A percentile compares a stretch with the other conserved stretches of the same genome.
phyloP scores from a whole-genome alignment of 2,329 filamentous ascomycete genomes.

The Nectriaceae sp. region DNA sequence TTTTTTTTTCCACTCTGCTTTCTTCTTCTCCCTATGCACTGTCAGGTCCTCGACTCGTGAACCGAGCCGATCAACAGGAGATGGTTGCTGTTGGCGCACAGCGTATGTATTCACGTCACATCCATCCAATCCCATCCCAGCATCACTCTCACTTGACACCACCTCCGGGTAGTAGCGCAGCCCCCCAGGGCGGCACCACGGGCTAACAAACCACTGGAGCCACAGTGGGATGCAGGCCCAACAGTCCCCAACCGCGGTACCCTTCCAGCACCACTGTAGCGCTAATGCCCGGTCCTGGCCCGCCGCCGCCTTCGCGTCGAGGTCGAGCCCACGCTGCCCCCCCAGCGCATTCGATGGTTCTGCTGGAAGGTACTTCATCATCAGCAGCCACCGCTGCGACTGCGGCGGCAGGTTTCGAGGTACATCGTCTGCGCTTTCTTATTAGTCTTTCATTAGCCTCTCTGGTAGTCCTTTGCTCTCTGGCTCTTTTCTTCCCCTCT shows the following conservation, averaged over 20 bases:
- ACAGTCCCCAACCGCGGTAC: neutral
- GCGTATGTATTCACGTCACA: neutral
- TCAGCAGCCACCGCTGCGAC: neutral
- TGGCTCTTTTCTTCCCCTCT: neutral
- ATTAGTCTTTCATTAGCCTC: neutral
- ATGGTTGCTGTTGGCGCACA: neutral
- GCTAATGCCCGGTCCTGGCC: conserved; percentile 8
- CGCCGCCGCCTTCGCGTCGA: conserved; percentile 4
- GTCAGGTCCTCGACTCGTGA: neutral
- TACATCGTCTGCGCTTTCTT: neutral
- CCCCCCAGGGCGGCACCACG: neutral
- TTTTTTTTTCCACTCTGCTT: conserved; percentile 1
- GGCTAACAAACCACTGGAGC: neutral
- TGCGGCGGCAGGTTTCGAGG: neutral
- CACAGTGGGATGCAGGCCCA: neutral
- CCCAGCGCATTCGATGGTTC: too few species aligned
- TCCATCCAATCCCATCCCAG: neutral
- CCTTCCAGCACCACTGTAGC: neutral
- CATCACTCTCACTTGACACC: too few species aligned
- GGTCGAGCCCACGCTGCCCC: neutral
- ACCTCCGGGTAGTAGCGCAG: too few species aligned
- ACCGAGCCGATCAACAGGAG: neutral
- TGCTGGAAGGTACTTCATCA: too few species aligned
- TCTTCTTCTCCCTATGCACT: conserved; percentile 1
- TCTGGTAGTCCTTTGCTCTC: neutral